Percentiles rank a stretch among this genome's conserved stretches.
Evolutionary conservation across 805 yeast genomes (phyloP).

Genomic region (Cyberlindnera bimundalis): DNA sequence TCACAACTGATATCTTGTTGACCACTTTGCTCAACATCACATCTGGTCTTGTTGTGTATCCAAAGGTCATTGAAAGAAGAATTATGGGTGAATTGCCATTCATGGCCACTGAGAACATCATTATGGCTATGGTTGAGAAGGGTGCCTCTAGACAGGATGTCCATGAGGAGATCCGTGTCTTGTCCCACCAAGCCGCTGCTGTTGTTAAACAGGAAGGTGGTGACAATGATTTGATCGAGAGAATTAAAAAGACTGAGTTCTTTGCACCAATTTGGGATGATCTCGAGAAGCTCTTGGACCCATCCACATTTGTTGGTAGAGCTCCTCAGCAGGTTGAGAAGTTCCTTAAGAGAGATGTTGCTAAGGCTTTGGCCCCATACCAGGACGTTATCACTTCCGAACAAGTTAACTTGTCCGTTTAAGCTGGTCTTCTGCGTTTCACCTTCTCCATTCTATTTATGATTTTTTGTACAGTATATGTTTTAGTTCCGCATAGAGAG

Average conservation of each 20-base stretch:
- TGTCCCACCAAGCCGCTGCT: conserved; percentile 95
- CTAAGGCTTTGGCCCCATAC: conserved; percentile 72
- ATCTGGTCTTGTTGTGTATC: conserved; percentile 95
- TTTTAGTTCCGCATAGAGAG: too few species aligned
- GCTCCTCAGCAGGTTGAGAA: conserved; percentile 98
- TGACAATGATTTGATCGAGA: conserved; percentile 92
- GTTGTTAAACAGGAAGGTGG: conserved; percentile 99
- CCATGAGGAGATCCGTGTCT: conserved; percentile 95
- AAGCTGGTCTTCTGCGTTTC: not conserved
- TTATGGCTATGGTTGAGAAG: conserved; percentile 99
- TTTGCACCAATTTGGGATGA: conserved; percentile 88
- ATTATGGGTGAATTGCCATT: conserved; percentile 93
- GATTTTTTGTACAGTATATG: too few species aligned
- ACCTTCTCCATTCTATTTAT: too few species aligned
- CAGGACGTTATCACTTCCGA: conserved; percentile 55
- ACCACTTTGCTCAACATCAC: conserved; percentile 89
- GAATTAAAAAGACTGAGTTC: conserved; percentile 72
- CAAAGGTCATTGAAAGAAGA: conserved; percentile 97
- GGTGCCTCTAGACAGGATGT: conserved; percentile 98
- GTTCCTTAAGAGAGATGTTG: conserved; percentile 82
- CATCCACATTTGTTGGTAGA: conserved; percentile 94
- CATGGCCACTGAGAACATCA: conserved; percentile 99
- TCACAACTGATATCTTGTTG: conserved; percentile 90
- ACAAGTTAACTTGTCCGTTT: conserved; percentile 78
- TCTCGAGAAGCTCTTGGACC: conserved; percentile 78